These are phyloP conservation scores for Erucastrum elatum DNA, from an alignment of 345 rosid species.

Conservation along the genomic window DNA sequence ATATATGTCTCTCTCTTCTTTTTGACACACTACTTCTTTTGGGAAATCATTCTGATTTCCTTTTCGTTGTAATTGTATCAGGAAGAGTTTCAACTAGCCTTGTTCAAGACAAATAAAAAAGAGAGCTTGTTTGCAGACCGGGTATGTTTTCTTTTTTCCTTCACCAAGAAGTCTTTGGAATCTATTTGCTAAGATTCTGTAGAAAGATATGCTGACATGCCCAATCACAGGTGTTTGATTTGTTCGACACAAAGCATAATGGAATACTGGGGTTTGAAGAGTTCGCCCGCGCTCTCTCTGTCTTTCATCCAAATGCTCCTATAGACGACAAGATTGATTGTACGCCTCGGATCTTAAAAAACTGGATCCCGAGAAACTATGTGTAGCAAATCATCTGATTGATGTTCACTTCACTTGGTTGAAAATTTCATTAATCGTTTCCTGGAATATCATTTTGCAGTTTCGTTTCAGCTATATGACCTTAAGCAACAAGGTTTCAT, in stretches of 20 bases:
- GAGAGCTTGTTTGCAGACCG: conserved; percentile 73
- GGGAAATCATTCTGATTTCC: not conserved
- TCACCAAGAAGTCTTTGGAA: not conserved
- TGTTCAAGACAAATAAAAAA: conserved; percentile 69
- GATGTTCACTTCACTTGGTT: not conserved
- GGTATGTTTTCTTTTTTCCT: conserved; percentile 32
- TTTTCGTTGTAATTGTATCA: conserved; percentile 21
- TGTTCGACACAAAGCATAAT: conserved; percentile 84
- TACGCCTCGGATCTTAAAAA: conserved; percentile 37
- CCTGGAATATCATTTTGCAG: conserved; percentile 46
- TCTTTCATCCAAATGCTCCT: conserved; percentile 88
- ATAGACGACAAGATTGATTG: conserved; percentile 84
- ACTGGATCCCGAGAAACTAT: conserved; percentile 1
- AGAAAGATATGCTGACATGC: conserved; percentile 2
- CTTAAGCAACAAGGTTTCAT: conserved; percentile 90
- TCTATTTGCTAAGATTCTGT: not conserved
- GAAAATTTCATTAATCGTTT: not conserved
- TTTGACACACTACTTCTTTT: not conserved
- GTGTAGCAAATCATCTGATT: not conserved
- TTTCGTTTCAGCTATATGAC: conserved; percentile 90
- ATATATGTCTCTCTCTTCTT: not conserved
- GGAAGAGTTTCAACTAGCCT: conserved; percentile 75
- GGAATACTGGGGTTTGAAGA: conserved; percentile 90
- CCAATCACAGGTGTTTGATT: conserved; percentile 76
- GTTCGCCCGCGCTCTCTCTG: conserved; percentile 81